Percentiles rank a stretch among this genome's conserved stretches.
Conservation (phyloP, 371 early-diverging fungal species). For the Mortierella polycephala region DNA sequence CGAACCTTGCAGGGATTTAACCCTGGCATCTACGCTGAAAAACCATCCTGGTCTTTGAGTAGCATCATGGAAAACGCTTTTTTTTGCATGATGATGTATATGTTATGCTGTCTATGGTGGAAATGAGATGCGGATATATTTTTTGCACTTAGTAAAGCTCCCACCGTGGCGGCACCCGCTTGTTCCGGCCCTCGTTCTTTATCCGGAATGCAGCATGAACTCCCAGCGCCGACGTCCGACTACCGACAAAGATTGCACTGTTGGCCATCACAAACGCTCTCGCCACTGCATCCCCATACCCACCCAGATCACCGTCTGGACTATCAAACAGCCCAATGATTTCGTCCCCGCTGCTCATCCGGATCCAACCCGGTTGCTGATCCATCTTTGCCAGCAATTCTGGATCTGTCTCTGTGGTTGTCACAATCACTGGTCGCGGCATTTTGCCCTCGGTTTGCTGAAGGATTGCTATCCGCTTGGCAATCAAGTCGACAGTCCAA, state of each 20-base stretch:
- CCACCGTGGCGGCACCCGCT: slow-evolving; percentile 21
- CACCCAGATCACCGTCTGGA: slow-evolving; percentile 19
- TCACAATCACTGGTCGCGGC: slow-evolving; percentile 31
- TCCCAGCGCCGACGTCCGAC: slow-evolving; percentile 10
- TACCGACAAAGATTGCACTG: slow-evolving; percentile 47
- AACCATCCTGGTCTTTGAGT: too few species aligned
- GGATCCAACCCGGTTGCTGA: slow-evolving; percentile 32
- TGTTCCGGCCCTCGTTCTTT: slow-evolving; percentile 17
- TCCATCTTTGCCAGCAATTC: slow-evolving; percentile 32
- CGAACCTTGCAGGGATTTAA: too few species aligned
- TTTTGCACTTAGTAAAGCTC: slow-evolving; percentile 31
- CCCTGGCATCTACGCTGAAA: too few species aligned
- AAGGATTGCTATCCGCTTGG: slow-evolving; percentile 33
- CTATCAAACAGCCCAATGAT: slow-evolving; percentile 24
- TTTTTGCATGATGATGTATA: neutral
- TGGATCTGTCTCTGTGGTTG: slow-evolving; percentile 44
- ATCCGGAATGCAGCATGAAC: slow-evolving; percentile 36
- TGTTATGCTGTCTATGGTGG: neutral
- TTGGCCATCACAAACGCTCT: slow-evolving; percentile 30
- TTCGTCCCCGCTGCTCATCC: slow-evolving; percentile 20
- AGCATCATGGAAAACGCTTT: neutral
- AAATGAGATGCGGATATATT: neutral
- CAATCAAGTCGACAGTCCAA: slow-evolving; percentile 42
- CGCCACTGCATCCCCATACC: slow-evolving; percentile 23
- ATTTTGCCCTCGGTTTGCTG: slow-evolving; percentile 18